Conservation (phyloP, 805 yeast genomes). For the Starmerella roubikii region DNA sequence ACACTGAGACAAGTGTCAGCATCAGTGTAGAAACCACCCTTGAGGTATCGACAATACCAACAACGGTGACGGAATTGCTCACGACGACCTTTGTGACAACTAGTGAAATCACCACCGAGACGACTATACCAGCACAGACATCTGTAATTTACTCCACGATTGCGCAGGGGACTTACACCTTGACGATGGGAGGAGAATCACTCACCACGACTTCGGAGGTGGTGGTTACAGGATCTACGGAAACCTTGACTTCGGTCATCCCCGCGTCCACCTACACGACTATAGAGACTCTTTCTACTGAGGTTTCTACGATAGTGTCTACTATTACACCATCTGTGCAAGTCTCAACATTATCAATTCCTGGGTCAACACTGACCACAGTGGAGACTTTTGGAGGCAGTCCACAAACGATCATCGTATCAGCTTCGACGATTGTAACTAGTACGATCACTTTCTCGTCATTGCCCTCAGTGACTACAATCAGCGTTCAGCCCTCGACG, state of each 20-base stretch:
- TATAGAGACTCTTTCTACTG: slow-evolving; percentile 1
- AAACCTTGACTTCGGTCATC: slow-evolving; percentile 1
- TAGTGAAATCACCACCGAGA: neutral
- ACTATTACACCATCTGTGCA: slow-evolving; percentile 7
- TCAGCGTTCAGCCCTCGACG: slow-evolving; percentile 2
- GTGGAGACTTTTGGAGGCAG: slow-evolving; percentile 8
- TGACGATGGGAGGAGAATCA: slow-evolving; percentile 4
- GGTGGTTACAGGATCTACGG: slow-evolving; percentile 3
- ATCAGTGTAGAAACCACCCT: neutral
- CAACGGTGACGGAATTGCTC: slow-evolving; percentile 3
- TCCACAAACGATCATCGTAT: slow-evolving; percentile 7
- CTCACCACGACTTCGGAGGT: slow-evolving; percentile 3
- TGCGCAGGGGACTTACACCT: slow-evolving; percentile 7
- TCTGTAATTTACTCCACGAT: slow-evolving; percentile 8
- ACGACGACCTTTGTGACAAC: slow-evolving; percentile 1
- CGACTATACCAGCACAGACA: slow-evolving; percentile 8
- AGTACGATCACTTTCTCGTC: slow-evolving; percentile 4
- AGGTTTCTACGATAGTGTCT: slow-evolving; percentile 4
- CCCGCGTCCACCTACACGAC: slow-evolving; percentile 9
- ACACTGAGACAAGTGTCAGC: neutral
- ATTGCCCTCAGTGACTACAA: neutral
- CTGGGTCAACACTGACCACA: slow-evolving; percentile 5
- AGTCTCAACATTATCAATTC: slow-evolving; percentile 1
- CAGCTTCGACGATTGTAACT: neutral
- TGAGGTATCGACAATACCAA: neutral